phyloP scores from a whole-genome alignment of 2,329 filamentous ascomycete species.

The Colletotrichum lindemuthianum region DNA sequence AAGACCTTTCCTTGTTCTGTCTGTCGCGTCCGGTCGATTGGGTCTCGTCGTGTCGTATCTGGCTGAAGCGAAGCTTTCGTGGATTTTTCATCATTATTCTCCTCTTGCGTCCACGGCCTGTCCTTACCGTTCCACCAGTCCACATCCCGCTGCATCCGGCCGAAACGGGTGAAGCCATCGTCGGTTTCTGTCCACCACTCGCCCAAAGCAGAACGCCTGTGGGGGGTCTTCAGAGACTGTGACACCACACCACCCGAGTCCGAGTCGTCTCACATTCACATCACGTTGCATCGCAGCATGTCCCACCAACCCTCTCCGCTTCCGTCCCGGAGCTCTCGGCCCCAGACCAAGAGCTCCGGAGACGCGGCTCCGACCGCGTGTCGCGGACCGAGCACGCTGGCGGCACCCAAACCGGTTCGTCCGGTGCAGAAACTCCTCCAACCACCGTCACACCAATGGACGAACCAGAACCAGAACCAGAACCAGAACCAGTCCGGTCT shows the following conservation, averaged over 20 bases:
- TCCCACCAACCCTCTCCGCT: constrained; percentile 11
- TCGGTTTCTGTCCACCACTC: neutral
- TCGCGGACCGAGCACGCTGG: constrained; percentile 11
- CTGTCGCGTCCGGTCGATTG: neutral
- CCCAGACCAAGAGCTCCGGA: constrained; percentile 6
- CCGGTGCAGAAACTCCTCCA: constrained; percentile 6
- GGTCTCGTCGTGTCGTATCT: neutral
- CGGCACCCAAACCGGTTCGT: constrained; percentile 29
- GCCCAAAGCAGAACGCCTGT: constrained; percentile 3
- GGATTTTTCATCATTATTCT: neutral
- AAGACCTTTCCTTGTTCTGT: constrained; percentile 31
- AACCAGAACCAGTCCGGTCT: neutral
- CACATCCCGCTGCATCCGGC: neutral
- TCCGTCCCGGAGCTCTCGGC: constrained; percentile 24
- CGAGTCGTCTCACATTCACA: no score
- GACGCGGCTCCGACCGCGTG: constrained; percentile 2
- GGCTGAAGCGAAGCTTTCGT: neutral
- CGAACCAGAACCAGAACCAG: neutral
- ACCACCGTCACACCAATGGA: constrained; percentile 22
- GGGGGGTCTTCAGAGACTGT: no score
- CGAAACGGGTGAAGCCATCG: constrained; percentile 14
- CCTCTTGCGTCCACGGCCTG: constrained; percentile 1
- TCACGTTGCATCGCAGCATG: constrained; percentile 8
- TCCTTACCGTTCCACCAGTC: constrained; percentile 27
- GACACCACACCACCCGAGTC: no score